Evolutionary conservation across 768 basidiomycete species (phyloP), one percentile per base, ranked within the genome.

Genomic region (Leccinum subgranulosum): DNA sequence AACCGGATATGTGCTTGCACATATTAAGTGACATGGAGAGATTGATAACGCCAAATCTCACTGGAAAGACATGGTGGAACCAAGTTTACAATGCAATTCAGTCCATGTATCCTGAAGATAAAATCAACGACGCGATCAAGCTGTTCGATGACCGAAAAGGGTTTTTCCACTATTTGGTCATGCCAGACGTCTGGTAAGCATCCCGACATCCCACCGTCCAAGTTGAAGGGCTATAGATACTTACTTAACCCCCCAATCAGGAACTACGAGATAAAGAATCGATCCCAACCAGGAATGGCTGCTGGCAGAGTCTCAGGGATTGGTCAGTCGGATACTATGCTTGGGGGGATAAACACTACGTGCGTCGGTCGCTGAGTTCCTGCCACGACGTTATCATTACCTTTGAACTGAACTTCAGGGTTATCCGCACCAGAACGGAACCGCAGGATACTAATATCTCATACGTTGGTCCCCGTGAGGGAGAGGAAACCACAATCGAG

Each of bases 1-100:
- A 56, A 52, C 49, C 55, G 10, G 31, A 53, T 6, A 56, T 52
- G 55, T 52, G 55, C 55, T 45, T 56, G 39, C 49, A 33, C 23
- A 56, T 52, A 23, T 33, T 56, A 23, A n/a, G 12, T n/a, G 39
- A 52, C 23, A 52, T 56, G 55, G 29, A 56, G 3, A 45, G n/a
- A 8, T n/a, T 25, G 21, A 52, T 53, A 9, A 23, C 28, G 17
- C n/a, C 39, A 10, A 23, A 54, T 49, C 23, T 27, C 17, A 25
- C 45, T 14, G 14, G 31, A 54, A 49, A 21, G 45, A 34, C 53
- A 2, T 14, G 47, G 23, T 54, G 45, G 55, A 29, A n/a, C 27
- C 31, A 33, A 52, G 9, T 52, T 23, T 33, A 14, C 23, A 15
- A 9, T 4, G 39, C 50, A 19, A 17, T 43, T 12, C 29, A 52